These are phyloP conservation scores for Colletotrichum cereale DNA, from an alignment of 2,329 filamentous ascomycete genomes.

Conservation along the genomic window DNA sequence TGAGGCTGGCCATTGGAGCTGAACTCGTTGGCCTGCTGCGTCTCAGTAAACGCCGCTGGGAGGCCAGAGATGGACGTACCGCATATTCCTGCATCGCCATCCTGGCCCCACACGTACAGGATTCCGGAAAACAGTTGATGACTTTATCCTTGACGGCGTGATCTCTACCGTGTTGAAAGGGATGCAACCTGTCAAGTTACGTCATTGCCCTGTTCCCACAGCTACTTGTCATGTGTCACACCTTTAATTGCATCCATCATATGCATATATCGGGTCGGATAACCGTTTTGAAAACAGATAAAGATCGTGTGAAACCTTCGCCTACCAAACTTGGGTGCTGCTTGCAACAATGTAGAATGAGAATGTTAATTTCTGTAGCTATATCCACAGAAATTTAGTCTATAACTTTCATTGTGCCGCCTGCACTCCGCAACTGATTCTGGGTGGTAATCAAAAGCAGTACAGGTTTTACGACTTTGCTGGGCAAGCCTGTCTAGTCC, in stretches of 20 bases:
- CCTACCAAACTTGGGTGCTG: too few relatives aligned
- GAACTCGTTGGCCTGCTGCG: constrained; percentile 15
- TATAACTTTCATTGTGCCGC: too few relatives aligned
- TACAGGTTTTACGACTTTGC: too few relatives aligned
- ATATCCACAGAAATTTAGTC: too few relatives aligned
- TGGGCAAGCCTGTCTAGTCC: too few relatives aligned
- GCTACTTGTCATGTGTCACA: not conserved
- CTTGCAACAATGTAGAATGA: too few relatives aligned
- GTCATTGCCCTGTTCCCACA: not conserved
- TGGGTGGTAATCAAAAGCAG: too few relatives aligned
- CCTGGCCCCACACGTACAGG: rapidly evolving
- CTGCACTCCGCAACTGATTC: too few relatives aligned
- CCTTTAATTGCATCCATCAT: not conserved
- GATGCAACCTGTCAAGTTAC: not conserved
- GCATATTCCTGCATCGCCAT: constrained; percentile 20
- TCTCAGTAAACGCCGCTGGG: rapidly evolving
- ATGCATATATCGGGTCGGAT: not conserved
- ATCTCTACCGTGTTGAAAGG: not conserved
- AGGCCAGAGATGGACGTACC: not conserved
- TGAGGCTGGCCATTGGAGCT: constrained; percentile 11
- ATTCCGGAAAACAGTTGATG: too few relatives aligned
- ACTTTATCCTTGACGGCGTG: not conserved
- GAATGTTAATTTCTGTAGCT: too few relatives aligned
- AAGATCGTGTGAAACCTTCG: too few relatives aligned
- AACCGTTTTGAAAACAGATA: too few relatives aligned